Evolutionary conservation across 345 rosid species (phyloP).

Genomic region (Clarkia xantiana): DNA sequence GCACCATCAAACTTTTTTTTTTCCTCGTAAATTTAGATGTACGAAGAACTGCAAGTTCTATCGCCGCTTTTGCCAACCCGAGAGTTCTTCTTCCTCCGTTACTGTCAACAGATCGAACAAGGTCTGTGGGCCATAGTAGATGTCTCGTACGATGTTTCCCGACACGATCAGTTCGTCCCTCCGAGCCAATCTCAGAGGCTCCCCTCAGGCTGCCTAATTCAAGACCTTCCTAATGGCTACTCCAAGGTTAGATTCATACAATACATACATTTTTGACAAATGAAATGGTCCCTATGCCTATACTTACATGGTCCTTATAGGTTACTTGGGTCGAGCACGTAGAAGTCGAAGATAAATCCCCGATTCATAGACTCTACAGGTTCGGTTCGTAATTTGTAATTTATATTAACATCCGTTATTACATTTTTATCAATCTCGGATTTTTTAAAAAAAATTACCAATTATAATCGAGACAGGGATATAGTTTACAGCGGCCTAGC

Average conservation of each 20-base stretch:
- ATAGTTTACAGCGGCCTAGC: constrained; percentile 56
- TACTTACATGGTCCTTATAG: constrained; percentile 17
- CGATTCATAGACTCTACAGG: constrained; percentile 35
- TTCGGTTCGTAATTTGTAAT: too few relatives aligned
- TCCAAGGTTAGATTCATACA: constrained; percentile 40
- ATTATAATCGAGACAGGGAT: constrained; percentile 16
- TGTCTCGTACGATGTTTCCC: constrained; percentile 69
- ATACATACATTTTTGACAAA: background rate
- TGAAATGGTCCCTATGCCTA: background rate
- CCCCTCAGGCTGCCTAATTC: constrained; percentile 96
- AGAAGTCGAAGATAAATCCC: constrained; percentile 62
- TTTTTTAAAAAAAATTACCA: too few relatives aligned
- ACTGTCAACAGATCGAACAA: constrained; percentile 78
- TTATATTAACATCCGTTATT: too few relatives aligned
- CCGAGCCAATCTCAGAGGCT: constrained; percentile 44
- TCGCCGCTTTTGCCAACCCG: constrained; percentile 70
- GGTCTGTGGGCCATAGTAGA: constrained; percentile 81
- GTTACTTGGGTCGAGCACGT: constrained; percentile 91
- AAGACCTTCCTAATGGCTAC: constrained; percentile 91
- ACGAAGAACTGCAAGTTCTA: constrained; percentile 84
- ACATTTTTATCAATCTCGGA: too few relatives aligned
- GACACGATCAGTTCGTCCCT: constrained; percentile 32
- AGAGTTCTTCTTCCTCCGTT: constrained; percentile 68
- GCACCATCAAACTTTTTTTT: background rate
- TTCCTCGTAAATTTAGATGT: constrained; percentile 33